Conservation (phyloP, 768 basidiomycete genomes). For the Austroboletus eburneus region DNA sequence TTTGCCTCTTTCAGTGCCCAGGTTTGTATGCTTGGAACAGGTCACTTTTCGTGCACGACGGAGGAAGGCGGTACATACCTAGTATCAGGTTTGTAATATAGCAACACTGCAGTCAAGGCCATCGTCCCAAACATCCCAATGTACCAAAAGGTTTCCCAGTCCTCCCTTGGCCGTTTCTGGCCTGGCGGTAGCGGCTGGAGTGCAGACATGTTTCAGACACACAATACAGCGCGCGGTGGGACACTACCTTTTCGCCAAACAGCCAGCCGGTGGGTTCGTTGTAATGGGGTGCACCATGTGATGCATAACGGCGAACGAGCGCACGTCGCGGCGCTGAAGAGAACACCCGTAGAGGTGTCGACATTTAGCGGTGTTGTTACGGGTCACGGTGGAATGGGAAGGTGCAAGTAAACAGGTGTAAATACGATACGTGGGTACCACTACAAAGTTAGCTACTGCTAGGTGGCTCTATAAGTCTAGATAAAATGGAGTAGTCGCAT, state of each 20-base stretch:
- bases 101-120: constrained; percentile 65
- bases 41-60: constrained; percentile 1
- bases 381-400: not conserved
- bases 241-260: constrained; percentile 80
- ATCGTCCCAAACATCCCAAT: constrained; percentile 89
- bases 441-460: not conserved
- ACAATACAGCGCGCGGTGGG: not conserved
- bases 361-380: constrained; percentile 29
- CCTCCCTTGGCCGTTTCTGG: constrained; percentile 81
- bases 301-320: constrained; percentile 51
- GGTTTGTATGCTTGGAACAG: constrained; percentile 66
- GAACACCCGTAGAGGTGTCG: constrained; percentile 43
- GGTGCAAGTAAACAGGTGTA: constrained; percentile 24
- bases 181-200: constrained; percentile 70
- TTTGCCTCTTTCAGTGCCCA: constrained; percentile 94
- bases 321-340: constrained; percentile 17
- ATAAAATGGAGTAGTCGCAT: constrained; percentile 39
- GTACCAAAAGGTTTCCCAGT: constrained; percentile 91
- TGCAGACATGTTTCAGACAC: constrained; percentile 1
- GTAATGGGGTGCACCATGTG: constrained; percentile 76
- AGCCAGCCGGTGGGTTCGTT: constrained; percentile 87
- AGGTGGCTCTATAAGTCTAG: constrained; percentile 16
- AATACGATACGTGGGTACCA: constrained; percentile 21
- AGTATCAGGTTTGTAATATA: constrained; percentile 93
- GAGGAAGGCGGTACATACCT: constrained; percentile 49